phyloP scores from a whole-genome alignment of 2,329 filamentous ascomycete species.

The Periconia sp. region DNA sequence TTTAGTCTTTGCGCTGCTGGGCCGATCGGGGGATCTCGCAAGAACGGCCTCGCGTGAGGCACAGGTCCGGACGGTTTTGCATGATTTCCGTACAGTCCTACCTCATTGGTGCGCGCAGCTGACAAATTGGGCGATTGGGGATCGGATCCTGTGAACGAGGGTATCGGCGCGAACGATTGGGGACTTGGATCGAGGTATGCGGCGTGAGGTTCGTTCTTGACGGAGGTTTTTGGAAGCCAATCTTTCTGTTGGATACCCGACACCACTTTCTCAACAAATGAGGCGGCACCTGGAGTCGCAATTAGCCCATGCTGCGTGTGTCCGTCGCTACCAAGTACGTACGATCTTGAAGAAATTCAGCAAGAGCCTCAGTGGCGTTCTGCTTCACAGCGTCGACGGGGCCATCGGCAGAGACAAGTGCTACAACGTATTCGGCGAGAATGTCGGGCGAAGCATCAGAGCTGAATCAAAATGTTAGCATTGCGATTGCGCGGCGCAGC shows the following conservation, averaged over 20 bases:
- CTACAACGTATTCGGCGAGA: slow-evolving; percentile 81
- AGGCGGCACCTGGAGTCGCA: slow-evolving; percentile 52
- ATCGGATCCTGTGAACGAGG: slow-evolving; percentile 16
- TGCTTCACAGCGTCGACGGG: slow-evolving; percentile 64
- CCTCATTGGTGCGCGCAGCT: neutral
- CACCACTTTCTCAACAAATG: slow-evolving; percentile 74
- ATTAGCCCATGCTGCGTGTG: slow-evolving; percentile 5
- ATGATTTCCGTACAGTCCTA: neutral
- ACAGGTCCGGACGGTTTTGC: neutral
- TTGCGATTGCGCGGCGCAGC: neutral
- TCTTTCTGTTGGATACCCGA: slow-evolving; percentile 59
- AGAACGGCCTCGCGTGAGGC: neutral
- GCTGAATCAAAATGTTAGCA: slow-evolving; percentile 44
- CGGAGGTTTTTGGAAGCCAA: neutral
- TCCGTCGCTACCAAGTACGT: slow-evolving; percentile 18
- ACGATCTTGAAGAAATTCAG: slow-evolving; percentile 75
- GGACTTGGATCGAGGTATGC: slow-evolving; percentile 21
- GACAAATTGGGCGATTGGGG: slow-evolving; percentile 8
- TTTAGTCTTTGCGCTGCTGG: neutral
- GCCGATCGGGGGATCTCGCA: neutral
- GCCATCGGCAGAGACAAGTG: slow-evolving; percentile 71
- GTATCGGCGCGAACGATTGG: slow-evolving; percentile 10
- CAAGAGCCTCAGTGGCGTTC: slow-evolving; percentile 71
- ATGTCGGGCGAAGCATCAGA: slow-evolving; percentile 81
- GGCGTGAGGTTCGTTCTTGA: neutral